Conservation (phyloP, 345 rosid species). For the Sonneratia caseolaris region DNA sequence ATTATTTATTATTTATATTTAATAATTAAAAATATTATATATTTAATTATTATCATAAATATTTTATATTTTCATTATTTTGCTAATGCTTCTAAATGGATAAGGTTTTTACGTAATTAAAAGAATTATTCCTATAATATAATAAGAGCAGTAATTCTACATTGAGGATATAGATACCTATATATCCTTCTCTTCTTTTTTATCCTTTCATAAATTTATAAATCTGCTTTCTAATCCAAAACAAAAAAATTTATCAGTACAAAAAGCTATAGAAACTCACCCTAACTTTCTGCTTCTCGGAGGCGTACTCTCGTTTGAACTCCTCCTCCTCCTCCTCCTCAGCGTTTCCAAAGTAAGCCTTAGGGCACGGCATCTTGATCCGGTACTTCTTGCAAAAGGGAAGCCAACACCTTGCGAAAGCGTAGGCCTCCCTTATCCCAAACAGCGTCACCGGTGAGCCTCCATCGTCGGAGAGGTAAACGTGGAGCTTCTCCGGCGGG, state of each 20-base stretch:
- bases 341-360: constrained; percentile 20
- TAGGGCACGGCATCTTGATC: constrained; percentile 20
- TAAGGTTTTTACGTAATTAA: too few species aligned
- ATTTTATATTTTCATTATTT: too few species aligned
- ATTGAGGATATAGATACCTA: too few species aligned
- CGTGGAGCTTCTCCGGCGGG: constrained; percentile 34
- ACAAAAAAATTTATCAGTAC: neutral
- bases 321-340: constrained; percentile 15
- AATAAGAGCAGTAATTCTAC: too few species aligned
- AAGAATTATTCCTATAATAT: too few species aligned
- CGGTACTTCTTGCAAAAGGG: constrained; percentile 35
- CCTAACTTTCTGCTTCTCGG: constrained; percentile 17
- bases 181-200: too few species aligned
- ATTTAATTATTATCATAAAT: too few species aligned
- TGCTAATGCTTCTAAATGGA: too few species aligned
- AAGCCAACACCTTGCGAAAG: constrained; percentile 36
- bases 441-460: constrained; percentile 27
- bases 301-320: constrained; percentile 6
- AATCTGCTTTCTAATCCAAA: too few species aligned
- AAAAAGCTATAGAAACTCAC: constrained; percentile 1
- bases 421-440: constrained; percentile 27
- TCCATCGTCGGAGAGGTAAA: constrained; percentile 45
- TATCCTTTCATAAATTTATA: too few species aligned
- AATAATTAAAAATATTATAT: too few species aligned
- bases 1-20: too few species aligned